These are phyloP conservation scores for Geosmithia flava DNA, from an alignment of 2,329 filamentous ascomycete species.

Conservation along the genomic window DNA sequence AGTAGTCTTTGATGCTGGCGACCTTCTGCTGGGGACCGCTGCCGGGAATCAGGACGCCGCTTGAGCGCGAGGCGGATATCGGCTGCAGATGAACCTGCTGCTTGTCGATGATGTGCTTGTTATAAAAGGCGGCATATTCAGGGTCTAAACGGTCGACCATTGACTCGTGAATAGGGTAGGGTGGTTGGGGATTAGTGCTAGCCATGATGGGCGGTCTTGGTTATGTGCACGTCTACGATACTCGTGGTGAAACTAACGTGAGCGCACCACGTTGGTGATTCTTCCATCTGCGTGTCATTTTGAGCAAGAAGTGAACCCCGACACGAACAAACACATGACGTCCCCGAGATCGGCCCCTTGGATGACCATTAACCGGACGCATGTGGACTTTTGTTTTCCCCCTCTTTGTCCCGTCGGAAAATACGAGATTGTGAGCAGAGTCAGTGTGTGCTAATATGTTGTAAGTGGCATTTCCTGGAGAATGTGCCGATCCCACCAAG, in stretches of 20 bases:
- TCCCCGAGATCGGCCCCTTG: too few relatives aligned
- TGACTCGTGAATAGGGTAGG: constrained; percentile 28
- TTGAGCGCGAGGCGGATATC: constrained; percentile 34
- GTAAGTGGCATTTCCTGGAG: neutral
- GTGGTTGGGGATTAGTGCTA: constrained; percentile 1
- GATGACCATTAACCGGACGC: too few relatives aligned
- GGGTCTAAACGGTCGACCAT: constrained; percentile 29
- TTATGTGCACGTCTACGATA: neutral
- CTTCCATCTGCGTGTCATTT: too few relatives aligned
- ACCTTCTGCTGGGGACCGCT: constrained; percentile 31
- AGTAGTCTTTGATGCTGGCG: constrained; percentile 29
- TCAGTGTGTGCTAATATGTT: neutral
- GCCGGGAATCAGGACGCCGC: constrained; percentile 16
- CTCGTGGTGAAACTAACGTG: too few relatives aligned
- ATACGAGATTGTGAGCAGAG: too few relatives aligned
- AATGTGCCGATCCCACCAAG: neutral
- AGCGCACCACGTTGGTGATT: too few relatives aligned
- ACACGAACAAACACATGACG: too few relatives aligned
- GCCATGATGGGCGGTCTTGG: neutral
- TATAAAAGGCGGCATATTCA: constrained; percentile 40
- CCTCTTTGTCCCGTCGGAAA: neutral
- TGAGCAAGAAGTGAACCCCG: too few relatives aligned
- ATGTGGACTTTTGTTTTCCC: neutral
- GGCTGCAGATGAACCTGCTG: constrained; percentile 43
- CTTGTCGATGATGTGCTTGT: constrained; percentile 33